Base-by-base conservation (phyloP, 2,329 filamentous ascomycete species). In the Cytospora leucostoma region DNA sequence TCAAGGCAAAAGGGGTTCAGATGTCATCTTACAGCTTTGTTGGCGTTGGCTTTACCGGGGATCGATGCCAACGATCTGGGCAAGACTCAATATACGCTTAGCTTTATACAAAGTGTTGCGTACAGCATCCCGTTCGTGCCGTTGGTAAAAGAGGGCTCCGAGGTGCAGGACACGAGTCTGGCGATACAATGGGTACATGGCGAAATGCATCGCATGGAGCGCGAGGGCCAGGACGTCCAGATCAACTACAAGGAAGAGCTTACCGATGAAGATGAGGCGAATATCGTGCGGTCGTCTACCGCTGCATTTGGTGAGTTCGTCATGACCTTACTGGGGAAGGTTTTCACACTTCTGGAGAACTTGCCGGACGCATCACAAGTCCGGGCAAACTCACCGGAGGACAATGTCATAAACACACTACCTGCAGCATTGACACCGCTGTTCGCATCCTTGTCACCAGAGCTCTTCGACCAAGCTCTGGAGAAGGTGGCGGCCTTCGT, bases 61-160 rank as follows among this genome's bases (percentile, higher is more conserved):
- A 96, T 99, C 64, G 96, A 99, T 76, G 93, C 96, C 67, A 99
- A 99, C 73, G 95, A 99, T 76, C 80, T 99, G 33, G 93, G 95
- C 73, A 99, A 99, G 81, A 98, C 95, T 0, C 85, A 97, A 70
- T 92, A 97, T 75, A 96, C 95, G 0, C 82, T 99, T 63, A 92
- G 93, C 68, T 97, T 97, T 74, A 95, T 99, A 63, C 94, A 98
- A 75, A 91, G 92, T 63, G 92, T 98, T 13, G 94, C 93, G 65
- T 98, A 97, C 79, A 96, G 94, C 71, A 96, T 99, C 59, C 96
- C 95, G 0, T 91, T 99, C 72, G 87, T 91, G 63, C 90, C 96
- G 65, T 79, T 99, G 57, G 89, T 90, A 8, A 84, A 87, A 71
- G 87, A 88, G 53, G 80, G 84, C 61, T 83, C 85, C 54, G 85